Percentiles rank a stretch among this genome's conserved stretches.
Evolutionary conservation across 1,139 yeast species (phyloP).

Genomic region (Yamadazyma diddensiae): DNA sequence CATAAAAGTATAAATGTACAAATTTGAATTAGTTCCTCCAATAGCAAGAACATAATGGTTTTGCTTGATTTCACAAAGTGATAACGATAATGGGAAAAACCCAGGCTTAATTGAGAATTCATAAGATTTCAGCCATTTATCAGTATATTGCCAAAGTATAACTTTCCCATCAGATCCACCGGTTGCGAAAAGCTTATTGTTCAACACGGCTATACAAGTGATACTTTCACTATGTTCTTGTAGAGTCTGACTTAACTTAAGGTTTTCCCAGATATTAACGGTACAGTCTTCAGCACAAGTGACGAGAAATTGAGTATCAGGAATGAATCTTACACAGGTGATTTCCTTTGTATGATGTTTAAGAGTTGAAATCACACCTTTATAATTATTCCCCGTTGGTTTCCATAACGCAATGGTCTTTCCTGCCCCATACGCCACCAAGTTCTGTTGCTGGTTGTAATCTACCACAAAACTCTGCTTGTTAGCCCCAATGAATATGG

Average conservation of each 20-base stretch:
- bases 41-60: slow-evolving; percentile 59
- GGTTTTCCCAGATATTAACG: slow-evolving; percentile 57
- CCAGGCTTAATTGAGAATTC: slow-evolving; percentile 40
- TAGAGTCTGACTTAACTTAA: slow-evolving; percentile 30
- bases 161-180: slow-evolving; percentile 69
- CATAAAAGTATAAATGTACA: slow-evolving; percentile 49
- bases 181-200: slow-evolving; percentile 42
- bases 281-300: slow-evolving; percentile 66
- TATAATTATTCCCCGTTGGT: slow-evolving; percentile 39
- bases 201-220: slow-evolving; percentile 42
- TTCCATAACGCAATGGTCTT: slow-evolving; percentile 73
- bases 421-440: slow-evolving; percentile 78
- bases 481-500: slow-evolving; percentile 77
- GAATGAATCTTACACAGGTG: slow-evolving; percentile 58
- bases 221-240: slow-evolving; percentile 45
- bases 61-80: slow-evolving; percentile 42
- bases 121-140: slow-evolving; percentile 9
- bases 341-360: slow-evolving; percentile 58
- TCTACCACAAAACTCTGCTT: slow-evolving; percentile 69
- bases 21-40: slow-evolving; percentile 70
- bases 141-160: slow-evolving; percentile 43
- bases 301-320: slow-evolving; percentile 44
- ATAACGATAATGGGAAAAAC: slow-evolving; percentile 65
- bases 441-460: slow-evolving; percentile 32
- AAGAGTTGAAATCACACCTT: slow-evolving; percentile 54